Base-by-base conservation (phyloP, 208 protist genomes). In the Crithidia fasciculata region DNA sequence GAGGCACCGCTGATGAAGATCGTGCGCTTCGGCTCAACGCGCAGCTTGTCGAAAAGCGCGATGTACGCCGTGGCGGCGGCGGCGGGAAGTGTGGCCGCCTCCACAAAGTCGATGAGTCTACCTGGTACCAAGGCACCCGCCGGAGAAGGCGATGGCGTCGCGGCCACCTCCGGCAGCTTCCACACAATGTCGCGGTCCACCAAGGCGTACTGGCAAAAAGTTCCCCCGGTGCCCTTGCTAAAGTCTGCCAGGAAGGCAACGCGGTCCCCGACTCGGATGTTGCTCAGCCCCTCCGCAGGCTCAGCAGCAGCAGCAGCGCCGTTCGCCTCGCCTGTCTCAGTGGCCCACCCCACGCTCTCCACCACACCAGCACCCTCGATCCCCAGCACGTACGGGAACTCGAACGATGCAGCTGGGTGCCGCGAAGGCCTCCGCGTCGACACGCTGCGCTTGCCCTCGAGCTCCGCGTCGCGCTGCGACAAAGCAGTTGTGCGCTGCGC, bases 1-100 rank as follows among this genome's bases (percentile, higher is more conserved):
- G 87, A 87, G 9, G 84, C 92, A 47, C 87, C 90, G 56, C 76
- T 88, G 68, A 96, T 88, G 66, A 95, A 90, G 60, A 96, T 93
- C 62, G 72, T 87, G 28, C 78, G 79, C 45, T 84, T 81, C 19
- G 67, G 59, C 66, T 92, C 68, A 19, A 96, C 69, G 0, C 76
- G 58, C 28, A 96, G 72, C 68, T 93, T 94, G 67, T 96, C 82
- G 67, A 93, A 92, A 2, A 96, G 75, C 7, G 85, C 85, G 0
- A 93, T 58, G 72, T 92, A 94, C 41, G 90, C 92, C 18, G 90
- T 83, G 36, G 74, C 81, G 4, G 80, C 87, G n/a, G 90, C 82
- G 7, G 62, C 72, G 5, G 92, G 90, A 15, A 96, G 74, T 8
- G 85, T 69, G 18, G 90, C 88, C 2, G 90, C 90, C 52, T 93